These are phyloP conservation scores for Psilocybe cubensis DNA, from an alignment of 768 basidiomycete genomes.

Conservation along the genomic window DNA sequence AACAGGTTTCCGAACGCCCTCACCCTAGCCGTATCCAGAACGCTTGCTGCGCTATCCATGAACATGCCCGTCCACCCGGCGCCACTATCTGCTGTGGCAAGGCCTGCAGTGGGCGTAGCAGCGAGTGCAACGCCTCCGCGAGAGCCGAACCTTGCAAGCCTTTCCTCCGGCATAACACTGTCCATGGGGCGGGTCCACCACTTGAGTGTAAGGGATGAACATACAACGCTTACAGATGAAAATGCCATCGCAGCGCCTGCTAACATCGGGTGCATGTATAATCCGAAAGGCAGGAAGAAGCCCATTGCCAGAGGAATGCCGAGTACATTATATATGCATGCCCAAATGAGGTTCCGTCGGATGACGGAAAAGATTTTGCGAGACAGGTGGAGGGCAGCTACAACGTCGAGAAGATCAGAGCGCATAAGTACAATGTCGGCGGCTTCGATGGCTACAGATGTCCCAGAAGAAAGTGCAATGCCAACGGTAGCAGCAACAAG, in stretches of 20 bases:
- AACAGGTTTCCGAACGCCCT: constrained; percentile 41
- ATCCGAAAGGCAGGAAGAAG: constrained; percentile 85
- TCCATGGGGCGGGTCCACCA: constrained; percentile 78
- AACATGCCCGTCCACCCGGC: constrained; percentile 47
- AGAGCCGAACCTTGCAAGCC: background rate
- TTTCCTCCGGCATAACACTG: constrained; percentile 71
- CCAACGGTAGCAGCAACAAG: constrained; percentile 96
- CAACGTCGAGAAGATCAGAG: constrained; percentile 95
- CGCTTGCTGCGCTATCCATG: constrained; percentile 47
- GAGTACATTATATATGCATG: constrained; percentile 90
- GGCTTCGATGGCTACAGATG: constrained; percentile 97
- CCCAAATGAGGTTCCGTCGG: constrained; percentile 93
- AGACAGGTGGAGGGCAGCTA: constrained; percentile 93
- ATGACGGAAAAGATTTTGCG: constrained; percentile 89
- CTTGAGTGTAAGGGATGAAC: constrained; percentile 82
- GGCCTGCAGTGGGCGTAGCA: constrained; percentile 13
- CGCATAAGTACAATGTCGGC: constrained; percentile 99
- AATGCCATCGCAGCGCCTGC: constrained; percentile 99
- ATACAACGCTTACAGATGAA: constrained; percentile 94
- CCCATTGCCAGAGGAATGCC: constrained; percentile 99
- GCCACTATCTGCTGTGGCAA: constrained; percentile 35
- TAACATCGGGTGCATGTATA: constrained; percentile 97
- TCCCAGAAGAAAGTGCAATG: constrained; percentile 94
- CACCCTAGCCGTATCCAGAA: constrained; percentile 45
- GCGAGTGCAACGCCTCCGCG: constrained; percentile 39